Conservation (phyloP, 2,329 filamentous ascomycete species). For the Ceratocystis cacaofunesta region DNA sequence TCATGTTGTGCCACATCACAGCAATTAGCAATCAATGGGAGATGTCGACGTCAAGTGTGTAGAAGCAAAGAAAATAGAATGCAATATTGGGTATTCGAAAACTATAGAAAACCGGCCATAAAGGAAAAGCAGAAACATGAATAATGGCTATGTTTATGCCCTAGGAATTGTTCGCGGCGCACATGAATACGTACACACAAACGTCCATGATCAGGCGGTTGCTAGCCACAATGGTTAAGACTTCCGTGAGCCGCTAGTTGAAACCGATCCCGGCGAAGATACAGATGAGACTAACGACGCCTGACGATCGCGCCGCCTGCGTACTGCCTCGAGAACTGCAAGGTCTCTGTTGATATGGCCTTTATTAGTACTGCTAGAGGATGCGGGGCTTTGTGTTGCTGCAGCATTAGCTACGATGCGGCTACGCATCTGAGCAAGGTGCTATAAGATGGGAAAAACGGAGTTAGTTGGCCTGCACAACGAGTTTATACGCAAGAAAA, state of each 20-base stretch:
- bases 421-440: not conserved
- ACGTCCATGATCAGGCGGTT: too few relatives aligned
- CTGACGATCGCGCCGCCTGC: not conserved
- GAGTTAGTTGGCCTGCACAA: not conserved
- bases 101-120: too few relatives aligned
- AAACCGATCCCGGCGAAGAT: not conserved
- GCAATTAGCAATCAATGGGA: not conserved
- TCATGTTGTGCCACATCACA: not conserved
- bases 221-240: not conserved
- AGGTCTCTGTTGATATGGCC: not conserved
- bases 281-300: not conserved
- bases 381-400: not conserved
- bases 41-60: not conserved
- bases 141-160: too few relatives aligned
- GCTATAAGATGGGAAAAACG: not conserved
- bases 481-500: too few relatives aligned
- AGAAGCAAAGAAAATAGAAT: not conserved
- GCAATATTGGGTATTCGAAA: not conserved
- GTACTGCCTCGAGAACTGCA: not conserved
- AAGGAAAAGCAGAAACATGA: too few relatives aligned
- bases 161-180: too few relatives aligned
- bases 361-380: not conserved
- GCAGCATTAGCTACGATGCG: not conserved
- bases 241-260: not conserved
- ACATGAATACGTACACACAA: too few relatives aligned